Evolutionary conservation across 2,329 filamentous ascomycete species (phyloP), one percentile per base, ranked within the genome.

Genomic region (Botrytis hyacinthi): DNA sequence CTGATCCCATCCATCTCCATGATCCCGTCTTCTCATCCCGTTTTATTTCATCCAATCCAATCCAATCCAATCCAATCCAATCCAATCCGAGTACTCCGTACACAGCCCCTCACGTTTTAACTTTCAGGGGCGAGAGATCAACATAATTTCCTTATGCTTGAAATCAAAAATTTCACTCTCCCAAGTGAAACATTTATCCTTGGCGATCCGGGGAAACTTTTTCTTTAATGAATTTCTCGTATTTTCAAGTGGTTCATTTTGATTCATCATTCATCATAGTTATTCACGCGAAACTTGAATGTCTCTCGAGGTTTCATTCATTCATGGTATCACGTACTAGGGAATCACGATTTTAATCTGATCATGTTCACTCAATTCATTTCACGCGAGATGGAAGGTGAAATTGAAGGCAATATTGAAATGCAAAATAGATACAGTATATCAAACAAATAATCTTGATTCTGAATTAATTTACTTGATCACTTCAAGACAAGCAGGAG

Each of bases 391-490:
- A n/a, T 51, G 8, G 2, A 20, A 29, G 35, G 7, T 7, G n/a
- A 26, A 67, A 29, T 54, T 59, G 9, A 44, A 3, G n/a, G 10
- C 26, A 66, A 29, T 22, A 54, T 42, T n/a, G 22, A 59, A 35
- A 20, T 37, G 40, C 29, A 46, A 32, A 72, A 67, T n/a, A 70
- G 29, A 51, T 51, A 26, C 20, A 40, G 8, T 72, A 44, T 26
- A 66, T 66, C 46, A 51, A n/a, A 46, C 32, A 72, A 69, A 44
- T 60, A n/a, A 51, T 61, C 18, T 29, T 14, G 61, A 69, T 69
- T 72, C 71, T 61, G 62, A 44, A 29, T 57, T 20, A 54, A 16
- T 8, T 54, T 69, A 69, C 48, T 51, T 18, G n/a, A 32, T 32
- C 40, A 46, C 40, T 61, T 69, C 26, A n/a, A 12, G 61, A 44